Base-by-base conservation (phyloP, 2,329 filamentous ascomycete species). In the Coniella vitis region DNA sequence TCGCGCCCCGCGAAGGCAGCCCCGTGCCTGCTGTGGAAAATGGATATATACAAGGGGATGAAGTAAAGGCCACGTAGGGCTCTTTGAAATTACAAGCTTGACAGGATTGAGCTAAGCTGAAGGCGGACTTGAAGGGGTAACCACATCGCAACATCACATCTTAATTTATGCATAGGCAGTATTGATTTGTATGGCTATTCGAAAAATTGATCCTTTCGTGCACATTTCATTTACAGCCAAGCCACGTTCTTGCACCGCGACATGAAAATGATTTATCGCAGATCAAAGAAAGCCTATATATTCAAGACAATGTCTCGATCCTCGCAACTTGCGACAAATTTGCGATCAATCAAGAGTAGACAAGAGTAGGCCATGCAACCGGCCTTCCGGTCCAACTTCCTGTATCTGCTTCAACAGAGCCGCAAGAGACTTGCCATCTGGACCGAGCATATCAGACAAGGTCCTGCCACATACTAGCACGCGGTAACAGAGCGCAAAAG, bases 401-500 rank as follows among this genome's bases (percentile, higher is more conserved):
- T 7, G 41, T 10, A 60, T 54, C 52, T 51, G 29, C 14, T 43
- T 35, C 52, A 61, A 38, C 39, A 57, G 21, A 10, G 25, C 53
- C 31, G 4, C 38, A 7, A 58, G 32, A 29, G 8, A 41, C 16
- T 16, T 19, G 2, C 10, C 48, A 12, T 49, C 49, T 10, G 44
- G 35, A 4, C 29, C 29, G n/a, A 58, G 36, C 20, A 56, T 21
- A 7, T 19, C 32, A 12, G 40, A 37, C 44, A 55, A 22, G 5
- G 68, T 63, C 17, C 61, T 60, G 1, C 66, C 69, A 21, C 64
- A 60, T 3, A 67, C 57, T n/a, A 76, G 39, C n/a, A 78, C 58
- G 13, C 71, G 67, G 4, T 70, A 68, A 40, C 76, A 78, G 37
- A 86, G 66, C 2, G 75, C 73, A 62, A 90, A 91, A 1, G 83